Conservation (phyloP, 495 filamentous ascomycete genomes). For the Paragyromitra xinjiangensis region DNA sequence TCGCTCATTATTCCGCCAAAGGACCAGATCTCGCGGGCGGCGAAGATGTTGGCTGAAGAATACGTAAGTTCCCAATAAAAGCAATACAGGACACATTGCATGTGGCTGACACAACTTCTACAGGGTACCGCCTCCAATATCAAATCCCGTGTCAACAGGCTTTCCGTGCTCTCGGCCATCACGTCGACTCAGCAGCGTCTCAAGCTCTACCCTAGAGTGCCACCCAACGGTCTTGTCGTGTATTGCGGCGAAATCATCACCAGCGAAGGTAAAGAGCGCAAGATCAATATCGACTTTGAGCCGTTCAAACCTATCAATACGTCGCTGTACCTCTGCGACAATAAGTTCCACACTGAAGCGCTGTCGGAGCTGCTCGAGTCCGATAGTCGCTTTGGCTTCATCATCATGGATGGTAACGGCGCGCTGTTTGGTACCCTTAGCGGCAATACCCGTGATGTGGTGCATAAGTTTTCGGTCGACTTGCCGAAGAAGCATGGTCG, state of each 20-base stretch:
- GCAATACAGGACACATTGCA: constrained; percentile 9
- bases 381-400: constrained; percentile 98
- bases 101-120: constrained; percentile 8
- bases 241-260: constrained; percentile 99
- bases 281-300: constrained; percentile 99
- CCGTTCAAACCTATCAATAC: constrained; percentile 99
- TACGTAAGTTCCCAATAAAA: constrained; percentile 71
- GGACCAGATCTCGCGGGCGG: constrained; percentile 94
- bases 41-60: constrained; percentile 99
- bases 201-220: constrained; percentile 98
- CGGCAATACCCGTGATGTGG: constrained; percentile 94
- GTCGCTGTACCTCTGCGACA: constrained; percentile 97
- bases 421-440: constrained; percentile 95
- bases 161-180: constrained; percentile 96
- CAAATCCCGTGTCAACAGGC: constrained; percentile 98
- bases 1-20: constrained; percentile 98
- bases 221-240: constrained; percentile 94
- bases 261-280: constrained; percentile 95
- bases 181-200: constrained; percentile 98
- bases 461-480: constrained; percentile 97
- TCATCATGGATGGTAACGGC: constrained; percentile 99
- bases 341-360: constrained; percentile 99
- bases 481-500: constrained; percentile 99
- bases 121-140: constrained; percentile 98
- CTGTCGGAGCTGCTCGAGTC: constrained; percentile 95